phyloP scores from a whole-genome alignment of 1,284 basidiomycete species.

The Pholiota adiposa region DNA sequence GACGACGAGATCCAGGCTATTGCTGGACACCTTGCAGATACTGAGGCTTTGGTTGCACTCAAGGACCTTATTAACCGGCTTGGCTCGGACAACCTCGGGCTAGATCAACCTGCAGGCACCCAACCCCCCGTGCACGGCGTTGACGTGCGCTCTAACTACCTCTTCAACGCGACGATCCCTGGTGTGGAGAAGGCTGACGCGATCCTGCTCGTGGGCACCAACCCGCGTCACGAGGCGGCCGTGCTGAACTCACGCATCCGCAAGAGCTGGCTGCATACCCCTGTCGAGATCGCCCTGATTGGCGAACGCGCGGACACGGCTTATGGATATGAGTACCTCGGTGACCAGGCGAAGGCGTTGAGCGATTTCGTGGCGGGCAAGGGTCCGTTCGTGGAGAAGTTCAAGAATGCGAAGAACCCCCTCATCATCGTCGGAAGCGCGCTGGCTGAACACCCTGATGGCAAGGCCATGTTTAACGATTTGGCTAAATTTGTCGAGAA shows the following conservation, averaged over 20 bases:
- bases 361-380: slow-evolving; percentile 82
- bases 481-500: slow-evolving; percentile 83
- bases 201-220: slow-evolving; percentile 94
- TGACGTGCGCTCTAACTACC: slow-evolving; percentile 95
- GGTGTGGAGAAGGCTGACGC: slow-evolving; percentile 92
- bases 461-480: slow-evolving; percentile 78
- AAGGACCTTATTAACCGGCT: slow-evolving; percentile 95
- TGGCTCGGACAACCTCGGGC: slow-evolving; percentile 92
- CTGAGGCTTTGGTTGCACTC: slow-evolving; percentile 91
- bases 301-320: slow-evolving; percentile 92
- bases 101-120: slow-evolving; percentile 78
- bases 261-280: slow-evolving; percentile 90
- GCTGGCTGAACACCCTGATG: slow-evolving; percentile 87
- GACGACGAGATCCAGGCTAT: slow-evolving; percentile 98
- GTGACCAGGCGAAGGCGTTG: slow-evolving; percentile 80
- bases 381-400: slow-evolving; percentile 82
- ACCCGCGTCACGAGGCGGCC: slow-evolving; percentile 97
- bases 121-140: slow-evolving; percentile 78
- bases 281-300: slow-evolving; percentile 87
- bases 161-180: slow-evolving; percentile 95
- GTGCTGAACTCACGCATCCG: slow-evolving; percentile 97
- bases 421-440: slow-evolving; percentile 94
- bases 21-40: slow-evolving; percentile 92
- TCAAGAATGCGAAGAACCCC: slow-evolving; percentile 91
- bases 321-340: slow-evolving; percentile 94